A percentile compares a stretch with the other conserved stretches of the same genome.
These are phyloP conservation scores for Allantophomopsis cytisporea DNA, from an alignment of 2,329 filamentous ascomycete species.

Conservation along the genomic window DNA sequence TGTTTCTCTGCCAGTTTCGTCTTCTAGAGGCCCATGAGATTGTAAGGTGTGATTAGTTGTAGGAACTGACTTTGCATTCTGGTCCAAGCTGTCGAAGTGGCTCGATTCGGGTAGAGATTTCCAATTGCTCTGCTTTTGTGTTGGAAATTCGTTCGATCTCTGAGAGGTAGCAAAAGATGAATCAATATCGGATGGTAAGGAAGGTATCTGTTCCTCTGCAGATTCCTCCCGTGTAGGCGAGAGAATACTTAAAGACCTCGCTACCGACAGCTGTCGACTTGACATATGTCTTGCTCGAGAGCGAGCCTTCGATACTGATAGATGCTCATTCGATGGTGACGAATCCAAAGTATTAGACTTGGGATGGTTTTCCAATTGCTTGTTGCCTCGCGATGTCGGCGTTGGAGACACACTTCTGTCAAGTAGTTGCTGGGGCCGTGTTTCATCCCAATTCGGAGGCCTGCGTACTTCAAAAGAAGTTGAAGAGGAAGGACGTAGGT, in stretches of 20 bases:
- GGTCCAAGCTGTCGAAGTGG: not conserved
- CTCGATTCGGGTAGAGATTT: not conserved
- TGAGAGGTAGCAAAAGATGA: not conserved
- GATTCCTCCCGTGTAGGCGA: conserved; percentile 12
- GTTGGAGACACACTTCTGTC: conserved; percentile 21
- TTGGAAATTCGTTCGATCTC: not conserved
- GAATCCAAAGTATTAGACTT: not conserved
- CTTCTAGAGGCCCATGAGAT: too few relatives aligned
- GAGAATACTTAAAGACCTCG: conserved; percentile 10
- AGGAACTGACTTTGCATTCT: not conserved
- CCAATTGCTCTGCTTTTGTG: not conserved
- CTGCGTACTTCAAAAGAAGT: conserved; percentile 24
- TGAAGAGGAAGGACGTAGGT: conserved; percentile 25
- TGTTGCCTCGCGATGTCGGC: conserved; percentile 11
- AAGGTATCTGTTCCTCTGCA: not conserved
- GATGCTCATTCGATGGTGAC: conserved; percentile 2
- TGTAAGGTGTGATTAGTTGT: too few relatives aligned
- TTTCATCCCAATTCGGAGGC: conserved; percentile 21
- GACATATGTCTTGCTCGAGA: conserved; percentile 9
- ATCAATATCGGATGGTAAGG: not conserved
- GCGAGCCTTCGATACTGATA: conserved; percentile 13
- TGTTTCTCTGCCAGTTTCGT: too few relatives aligned
- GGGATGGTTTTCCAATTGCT: not conserved
- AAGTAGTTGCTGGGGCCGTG: conserved; percentile 5
- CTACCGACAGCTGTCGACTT: conserved; percentile 8